Base-by-base conservation (phyloP, 1,284 basidiomycete species). In the Cryptococcus sp. region DNA sequence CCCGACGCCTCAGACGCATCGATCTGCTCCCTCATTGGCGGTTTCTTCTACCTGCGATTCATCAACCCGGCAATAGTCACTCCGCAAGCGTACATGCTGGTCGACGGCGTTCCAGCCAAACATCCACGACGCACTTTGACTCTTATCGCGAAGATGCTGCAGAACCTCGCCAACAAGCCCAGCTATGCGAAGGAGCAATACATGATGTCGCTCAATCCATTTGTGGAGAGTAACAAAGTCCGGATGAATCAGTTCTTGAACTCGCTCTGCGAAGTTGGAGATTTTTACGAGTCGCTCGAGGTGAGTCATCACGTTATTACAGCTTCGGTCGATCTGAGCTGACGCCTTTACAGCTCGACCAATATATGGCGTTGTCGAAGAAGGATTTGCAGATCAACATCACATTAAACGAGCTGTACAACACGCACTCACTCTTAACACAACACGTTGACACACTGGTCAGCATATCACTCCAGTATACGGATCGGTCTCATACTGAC, bases 1-100 rank as follows among this genome's bases (percentile, higher is more conserved):
- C 94, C 95, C 6, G 93, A 97, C 60, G 94, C 93, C 23, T 92
- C 91, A 39, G 96, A 99, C 80, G 93, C 93, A 72, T 93, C 93
- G 53, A 95, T 99, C 59, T 98, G 94, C 77, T 97, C 94, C 6
- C 85, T 99, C 57, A 99, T 99, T 69, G 96, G 96, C 55, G 95
- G 95, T 20, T 99, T 99, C 83, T 99, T 99, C 85, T 99, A 99
- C 85, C 86, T 99, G 60, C 91, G 96, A 15, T 99, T 99, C 81
- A 97, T 99, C 82, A 99, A 99, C 74, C 96, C 96, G 3, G 96
- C 96, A n/a, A 93, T 99, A 65, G 96, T 99, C 57, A 98, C 96
- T 1, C 96, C 96, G 0, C 96, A 99, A 77, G 95, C 96, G 22
- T 99, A 99, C 78, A 98, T 99, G 95, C 86, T 99, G 50, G 94